These are phyloP conservation scores for Penicillium ochrochloron DNA, from an alignment of 495 filamentous ascomycete genomes.

Conservation along the genomic window DNA sequence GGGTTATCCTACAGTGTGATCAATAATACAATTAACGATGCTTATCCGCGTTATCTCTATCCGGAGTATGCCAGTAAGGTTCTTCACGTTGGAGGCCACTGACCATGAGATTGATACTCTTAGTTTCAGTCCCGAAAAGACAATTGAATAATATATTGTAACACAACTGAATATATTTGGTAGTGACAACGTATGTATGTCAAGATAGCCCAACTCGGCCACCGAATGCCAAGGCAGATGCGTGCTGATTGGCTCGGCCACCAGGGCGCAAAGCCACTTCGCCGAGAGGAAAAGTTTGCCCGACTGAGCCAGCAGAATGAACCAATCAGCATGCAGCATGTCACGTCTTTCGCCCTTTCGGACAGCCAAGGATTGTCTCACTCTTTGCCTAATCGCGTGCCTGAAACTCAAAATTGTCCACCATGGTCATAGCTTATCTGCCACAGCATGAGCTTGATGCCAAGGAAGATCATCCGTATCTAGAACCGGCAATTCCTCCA, in stretches of 20 bases:
- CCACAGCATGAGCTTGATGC: conserved; percentile 19
- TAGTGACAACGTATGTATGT: background rate
- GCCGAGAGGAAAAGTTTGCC: conserved; percentile 10
- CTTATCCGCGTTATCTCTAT: background rate
- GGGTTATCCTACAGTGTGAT: background rate
- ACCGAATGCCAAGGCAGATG: too few relatives aligned
- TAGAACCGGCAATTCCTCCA: conserved; percentile 5
- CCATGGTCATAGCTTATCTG: conserved; percentile 25
- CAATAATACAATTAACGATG: background rate
- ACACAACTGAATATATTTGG: too few relatives aligned
- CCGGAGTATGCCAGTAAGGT: background rate
- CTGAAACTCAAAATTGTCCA: background rate
- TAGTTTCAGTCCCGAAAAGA: too few relatives aligned
- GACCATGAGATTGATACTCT: too few relatives aligned
- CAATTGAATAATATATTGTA: too few relatives aligned
- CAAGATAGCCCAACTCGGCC: background rate
- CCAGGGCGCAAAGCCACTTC: background rate
- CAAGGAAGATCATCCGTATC: conserved; percentile 22
- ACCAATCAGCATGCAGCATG: conserved; percentile 7
- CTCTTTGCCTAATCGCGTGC: conserved; percentile 7
- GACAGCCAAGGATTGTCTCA: conserved; percentile 16
- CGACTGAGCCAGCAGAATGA: background rate
- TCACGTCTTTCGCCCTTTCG: conserved; percentile 18
- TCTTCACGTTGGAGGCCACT: too few relatives aligned
- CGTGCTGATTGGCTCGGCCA: conserved; percentile 7